Conservation (phyloP, 192 early-diverging fungal species). For the Glomus cerebriforme region DNA sequence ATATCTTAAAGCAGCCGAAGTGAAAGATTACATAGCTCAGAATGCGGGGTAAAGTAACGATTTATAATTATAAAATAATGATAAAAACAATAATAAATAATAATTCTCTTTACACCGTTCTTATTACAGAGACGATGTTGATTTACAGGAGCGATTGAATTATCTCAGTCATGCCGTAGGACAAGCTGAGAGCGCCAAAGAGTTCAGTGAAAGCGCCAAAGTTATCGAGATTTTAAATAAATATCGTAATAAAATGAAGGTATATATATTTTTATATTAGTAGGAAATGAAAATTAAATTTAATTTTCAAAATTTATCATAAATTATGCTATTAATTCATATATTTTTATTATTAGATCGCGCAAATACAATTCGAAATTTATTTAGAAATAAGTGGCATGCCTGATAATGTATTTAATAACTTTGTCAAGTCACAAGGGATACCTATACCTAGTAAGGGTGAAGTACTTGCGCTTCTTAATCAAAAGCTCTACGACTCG, state of each 20-base stretch:
- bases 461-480: background rate
- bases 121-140: background rate
- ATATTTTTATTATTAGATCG: background rate
- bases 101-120: background rate
- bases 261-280: background rate
- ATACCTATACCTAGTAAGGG: background rate
- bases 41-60: conserved; percentile 10
- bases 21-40: conserved; percentile 25
- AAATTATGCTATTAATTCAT: background rate
- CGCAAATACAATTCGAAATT: conserved; percentile 21
- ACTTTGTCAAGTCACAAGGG: background rate
- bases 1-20: conserved; percentile 20
- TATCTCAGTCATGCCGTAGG: conserved; percentile 18
- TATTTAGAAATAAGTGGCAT: background rate
- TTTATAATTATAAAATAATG: background rate
- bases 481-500: conserved; percentile 9
- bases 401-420: background rate
- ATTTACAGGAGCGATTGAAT: conserved; percentile 12
- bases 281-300: too few relatives aligned
- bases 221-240: conserved; percentile 3
- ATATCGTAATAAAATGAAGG: background rate
- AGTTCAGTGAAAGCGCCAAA: background rate
- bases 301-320: too few relatives aligned
- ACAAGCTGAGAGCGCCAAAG: conserved; percentile 17
- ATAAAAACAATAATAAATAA: background rate